Conservation (phyloP, 2,329 filamentous ascomycete species). For the Paecilomyces niveus region DNA sequence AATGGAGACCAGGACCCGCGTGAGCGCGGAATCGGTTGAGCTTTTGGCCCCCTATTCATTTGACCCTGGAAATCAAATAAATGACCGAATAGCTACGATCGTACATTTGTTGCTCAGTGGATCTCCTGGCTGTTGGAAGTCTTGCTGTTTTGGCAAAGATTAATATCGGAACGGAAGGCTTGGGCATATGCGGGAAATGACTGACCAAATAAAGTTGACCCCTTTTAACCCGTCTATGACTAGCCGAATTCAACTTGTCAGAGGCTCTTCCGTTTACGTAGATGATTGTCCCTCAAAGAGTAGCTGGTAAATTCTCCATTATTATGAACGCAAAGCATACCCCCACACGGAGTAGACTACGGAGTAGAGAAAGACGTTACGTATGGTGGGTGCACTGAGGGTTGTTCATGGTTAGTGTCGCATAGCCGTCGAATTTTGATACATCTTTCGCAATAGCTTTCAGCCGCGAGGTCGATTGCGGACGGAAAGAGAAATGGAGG, state of each 20-base stretch:
- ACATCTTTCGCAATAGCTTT: no score
- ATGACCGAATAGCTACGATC: background rate
- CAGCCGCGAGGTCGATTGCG: no score
- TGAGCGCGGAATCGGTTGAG: background rate
- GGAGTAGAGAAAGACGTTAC: background rate
- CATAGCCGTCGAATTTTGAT: no score
- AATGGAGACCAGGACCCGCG: background rate
- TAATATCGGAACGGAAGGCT: background rate
- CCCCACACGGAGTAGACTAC: background rate
- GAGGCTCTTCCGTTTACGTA: background rate
- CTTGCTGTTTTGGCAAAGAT: background rate
- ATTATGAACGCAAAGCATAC: background rate
- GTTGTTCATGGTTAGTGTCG: no score
- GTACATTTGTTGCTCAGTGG: background rate
- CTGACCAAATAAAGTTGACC: background rate
- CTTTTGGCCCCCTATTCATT: background rate
- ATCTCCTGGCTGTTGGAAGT: background rate
- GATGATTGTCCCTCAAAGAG: background rate
- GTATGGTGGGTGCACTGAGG: background rate
- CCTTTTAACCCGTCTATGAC: background rate
- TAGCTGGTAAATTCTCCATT: background rate
- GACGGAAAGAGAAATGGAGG: no score
- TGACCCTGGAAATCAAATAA: background rate
- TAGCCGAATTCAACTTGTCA: background rate
- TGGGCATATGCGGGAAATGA: background rate